Percentiles rank a stretch among this genome's conserved stretches.
phyloP scores from a whole-genome alignment of 1,139 yeast genomes.

The Yamadazyma pseudoaaseri region DNA sequence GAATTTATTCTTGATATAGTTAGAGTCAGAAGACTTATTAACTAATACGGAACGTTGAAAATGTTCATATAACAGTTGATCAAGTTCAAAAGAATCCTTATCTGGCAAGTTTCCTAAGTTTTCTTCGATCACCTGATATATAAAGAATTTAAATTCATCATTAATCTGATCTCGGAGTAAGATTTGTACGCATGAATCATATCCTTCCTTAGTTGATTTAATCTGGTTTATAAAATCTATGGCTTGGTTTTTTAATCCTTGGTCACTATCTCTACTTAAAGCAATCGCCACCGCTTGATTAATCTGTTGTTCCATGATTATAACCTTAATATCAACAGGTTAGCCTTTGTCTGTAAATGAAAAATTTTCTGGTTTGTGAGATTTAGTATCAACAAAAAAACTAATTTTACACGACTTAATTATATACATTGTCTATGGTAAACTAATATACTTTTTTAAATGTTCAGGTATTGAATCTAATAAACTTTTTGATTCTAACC shows the following conservation, averaged over 20 bases:
- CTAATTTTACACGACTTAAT: background rate
- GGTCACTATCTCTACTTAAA: slow-evolving; percentile 73
- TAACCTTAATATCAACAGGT: no score
- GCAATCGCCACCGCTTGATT: slow-evolving; percentile 94
- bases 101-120: slow-evolving; percentile 49
- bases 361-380: slow-evolving; percentile 7
- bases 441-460: slow-evolving; percentile 60
- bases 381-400: background rate
- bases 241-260: slow-evolving; percentile 75
- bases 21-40: slow-evolving; percentile 46
- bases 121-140: slow-evolving; percentile 78
- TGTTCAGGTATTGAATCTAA: slow-evolving; percentile 66
- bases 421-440: slow-evolving; percentile 4
- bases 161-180: slow-evolving; percentile 37
- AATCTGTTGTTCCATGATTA: slow-evolving; percentile 34
- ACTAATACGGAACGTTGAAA: slow-evolving; percentile 19
- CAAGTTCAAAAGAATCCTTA: slow-evolving; percentile 47
- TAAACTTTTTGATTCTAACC: slow-evolving; percentile 73
- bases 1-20: slow-evolving; percentile 73
- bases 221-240: slow-evolving; percentile 73
- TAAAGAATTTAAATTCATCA: slow-evolving; percentile 68
- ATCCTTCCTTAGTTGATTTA: slow-evolving; percentile 75
- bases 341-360: slow-evolving; percentile 4
- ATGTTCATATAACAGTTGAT: slow-evolving; percentile 39
- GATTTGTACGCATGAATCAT: slow-evolving; percentile 71